Evolutionary conservation across 2,329 filamentous ascomycete genomes (phyloP), one percentile per base, ranked within the genome.

Genomic region (Chrysoporthe cubensis): DNA sequence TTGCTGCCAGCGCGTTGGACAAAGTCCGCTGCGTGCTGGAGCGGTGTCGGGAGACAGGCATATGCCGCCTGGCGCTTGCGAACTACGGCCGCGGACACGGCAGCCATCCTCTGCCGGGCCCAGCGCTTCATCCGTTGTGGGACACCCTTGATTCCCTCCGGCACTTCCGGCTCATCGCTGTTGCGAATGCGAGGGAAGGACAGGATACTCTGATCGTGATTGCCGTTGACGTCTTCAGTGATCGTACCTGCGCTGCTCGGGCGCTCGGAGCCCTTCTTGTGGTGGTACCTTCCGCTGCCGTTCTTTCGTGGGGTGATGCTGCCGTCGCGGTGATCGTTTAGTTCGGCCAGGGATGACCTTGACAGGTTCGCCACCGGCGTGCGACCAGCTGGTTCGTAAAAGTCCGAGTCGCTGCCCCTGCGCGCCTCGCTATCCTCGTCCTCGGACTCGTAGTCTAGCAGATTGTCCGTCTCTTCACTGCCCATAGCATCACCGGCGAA

Each of bases 181-280:
- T 78, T 81, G 52, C 79, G 81, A 72, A 88, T 85, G 58, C 81
- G 83, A 43, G 88, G 87, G 75, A 92, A 92, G 1, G 85, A 87
- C 65, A 88, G 83, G 18, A 91, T 89, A 70, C 88, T 82, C 57
- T 85, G 79, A 21, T 75, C 68, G 4, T 77, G 74, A 70, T 75
- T 67, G 62, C 66, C 71, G 42, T 74, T 70, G 46, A 66, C 66
- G 60, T 70, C 66, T 73, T 70, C 70, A 37, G 58, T 43, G 48
- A 68, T 34, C 13, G 68, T 70, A 18, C 44, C 66, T 6, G 68
- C 66, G 9, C 62, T 70, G 37, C 66, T 70, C 44, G 68, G 66
- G 14, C 66, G 68, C 16, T 64, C 66, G 5, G 68, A 68, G 40
- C 56, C 58, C 42, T 61, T 64, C 43, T 65, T 80, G 57, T 74